These are phyloP conservation scores for Candida coquimbonensis DNA, from an alignment of 805 yeast species.

Conservation along the genomic window DNA sequence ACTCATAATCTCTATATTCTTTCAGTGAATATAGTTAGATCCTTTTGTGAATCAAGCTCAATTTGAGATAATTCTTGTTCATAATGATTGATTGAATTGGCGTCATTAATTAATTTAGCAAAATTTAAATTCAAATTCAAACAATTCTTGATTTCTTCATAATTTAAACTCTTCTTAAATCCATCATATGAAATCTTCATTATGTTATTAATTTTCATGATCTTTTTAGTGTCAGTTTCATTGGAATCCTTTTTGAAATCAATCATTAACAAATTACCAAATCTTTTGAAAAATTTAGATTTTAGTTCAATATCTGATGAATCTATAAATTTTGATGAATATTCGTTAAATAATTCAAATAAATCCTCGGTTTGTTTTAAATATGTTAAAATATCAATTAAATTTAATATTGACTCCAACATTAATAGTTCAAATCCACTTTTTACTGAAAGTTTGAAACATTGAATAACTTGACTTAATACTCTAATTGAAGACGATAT, in stretches of 20 bases:
- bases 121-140: slow-evolving; percentile 33
- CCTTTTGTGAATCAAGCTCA: slow-evolving; percentile 7
- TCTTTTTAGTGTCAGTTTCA: neutral
- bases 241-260: neutral
- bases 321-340: slow-evolving; percentile 39
- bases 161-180: slow-evolving; percentile 32
- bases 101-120: slow-evolving; percentile 26
- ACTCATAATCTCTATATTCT: neutral
- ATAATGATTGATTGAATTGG: slow-evolving; percentile 25
- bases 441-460: slow-evolving; percentile 39
- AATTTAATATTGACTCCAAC: slow-evolving; percentile 39
- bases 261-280: slow-evolving; percentile 25
- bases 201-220: slow-evolving; percentile 27
- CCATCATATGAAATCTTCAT: slow-evolving; percentile 39
- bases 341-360: slow-evolving; percentile 29
- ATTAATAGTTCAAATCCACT: slow-evolving; percentile 39
- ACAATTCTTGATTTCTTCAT: slow-evolving; percentile 32
- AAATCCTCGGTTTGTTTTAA: slow-evolving; percentile 39
- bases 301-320: slow-evolving; percentile 32
- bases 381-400: slow-evolving; percentile 38
- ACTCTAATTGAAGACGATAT: slow-evolving; percentile 43
- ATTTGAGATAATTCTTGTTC: slow-evolving; percentile 4
- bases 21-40: slow-evolving; percentile 1
- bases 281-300: slow-evolving; percentile 30
- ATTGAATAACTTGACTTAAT: slow-evolving; percentile 41